Conservation (phyloP, 164 flowering plant species). For the Annona squamosa region DNA sequence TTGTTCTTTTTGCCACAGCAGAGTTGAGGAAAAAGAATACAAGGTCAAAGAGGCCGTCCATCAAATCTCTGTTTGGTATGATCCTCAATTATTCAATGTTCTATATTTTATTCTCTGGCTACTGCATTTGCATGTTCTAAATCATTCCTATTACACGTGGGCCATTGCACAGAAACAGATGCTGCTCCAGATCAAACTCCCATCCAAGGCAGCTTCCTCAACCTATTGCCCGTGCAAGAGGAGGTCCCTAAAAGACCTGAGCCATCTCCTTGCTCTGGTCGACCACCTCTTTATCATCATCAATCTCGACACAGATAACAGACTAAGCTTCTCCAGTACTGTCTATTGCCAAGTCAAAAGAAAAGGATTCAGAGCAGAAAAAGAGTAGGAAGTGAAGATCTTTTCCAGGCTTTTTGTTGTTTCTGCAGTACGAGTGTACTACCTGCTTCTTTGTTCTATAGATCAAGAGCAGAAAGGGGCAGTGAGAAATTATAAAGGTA, state of each 20-base stretch:
- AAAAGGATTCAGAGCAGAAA: background rate
- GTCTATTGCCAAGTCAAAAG: conserved; percentile 12
- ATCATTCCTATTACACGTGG: background rate
- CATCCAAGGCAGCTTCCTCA: conserved; percentile 22
- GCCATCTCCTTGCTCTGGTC: conserved; percentile 13
- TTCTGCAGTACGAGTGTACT: background rate
- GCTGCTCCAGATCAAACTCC: conserved; percentile 19
- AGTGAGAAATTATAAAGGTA: background rate
- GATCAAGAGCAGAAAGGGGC: background rate
- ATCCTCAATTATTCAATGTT: conserved; percentile 1
- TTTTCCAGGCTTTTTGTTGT: conserved; percentile 1
- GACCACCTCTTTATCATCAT: conserved; percentile 16
- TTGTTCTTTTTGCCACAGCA: conserved; percentile 19
- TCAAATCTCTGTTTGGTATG: conserved; percentile 41
- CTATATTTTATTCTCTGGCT: background rate
- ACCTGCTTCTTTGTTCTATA: background rate
- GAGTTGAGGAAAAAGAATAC: conserved; percentile 38
- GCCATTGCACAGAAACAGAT: conserved; percentile 3
- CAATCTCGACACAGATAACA: conserved; percentile 6
- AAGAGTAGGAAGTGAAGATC: background rate
- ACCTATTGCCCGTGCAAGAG: conserved; percentile 24
- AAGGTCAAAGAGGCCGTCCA: conserved; percentile 36
- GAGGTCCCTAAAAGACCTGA: conserved; percentile 32
- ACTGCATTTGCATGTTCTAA: background rate
- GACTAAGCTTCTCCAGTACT: conserved; percentile 8